Conservation (phyloP, 805 yeast species). For the Kodamaea nitidulidarum region DNA sequence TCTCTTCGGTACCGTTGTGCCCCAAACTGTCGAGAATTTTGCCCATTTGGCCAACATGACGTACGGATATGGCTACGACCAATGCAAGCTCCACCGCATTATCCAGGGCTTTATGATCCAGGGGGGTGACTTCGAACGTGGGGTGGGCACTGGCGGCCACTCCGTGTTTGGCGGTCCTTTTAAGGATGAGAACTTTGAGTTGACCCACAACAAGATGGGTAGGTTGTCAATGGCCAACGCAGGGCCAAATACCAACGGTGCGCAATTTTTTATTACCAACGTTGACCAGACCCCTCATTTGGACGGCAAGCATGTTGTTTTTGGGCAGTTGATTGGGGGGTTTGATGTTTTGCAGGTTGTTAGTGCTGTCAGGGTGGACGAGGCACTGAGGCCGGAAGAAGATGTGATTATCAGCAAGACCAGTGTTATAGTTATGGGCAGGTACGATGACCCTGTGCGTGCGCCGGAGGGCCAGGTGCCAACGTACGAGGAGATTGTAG, state of each 20-base stretch:
- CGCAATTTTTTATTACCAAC: conserved; percentile 22
- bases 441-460: neutral
- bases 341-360: conserved; percentile 23
- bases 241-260: conserved; percentile 23
- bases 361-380: conserved; percentile 1
- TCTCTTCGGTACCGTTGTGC: conserved; percentile 62
- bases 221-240: conserved; percentile 25
- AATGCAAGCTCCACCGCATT: conserved; percentile 30
- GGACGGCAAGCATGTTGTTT: conserved; percentile 24
- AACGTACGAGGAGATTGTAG: conserved; percentile 9
- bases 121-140: conserved; percentile 31
- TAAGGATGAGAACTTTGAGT: conserved; percentile 21
- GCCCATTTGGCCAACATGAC: conserved; percentile 26
- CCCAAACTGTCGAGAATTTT: conserved; percentile 40
- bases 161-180: conserved; percentile 14
- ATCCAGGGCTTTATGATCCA: conserved; percentile 37
- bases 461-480: neutral
- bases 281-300: conserved; percentile 12
- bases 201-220: conserved; percentile 22
- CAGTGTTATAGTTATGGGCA: neutral
- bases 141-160: conserved; percentile 16
- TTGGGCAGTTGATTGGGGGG: conserved; percentile 25
- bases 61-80: conserved; percentile 23
- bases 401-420: conserved; percentile 15
- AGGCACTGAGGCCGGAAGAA: conserved; percentile 14